These are phyloP conservation scores for Clavispora santaluciae DNA, from an alignment of 805 yeast species.

Conservation along the genomic window DNA sequence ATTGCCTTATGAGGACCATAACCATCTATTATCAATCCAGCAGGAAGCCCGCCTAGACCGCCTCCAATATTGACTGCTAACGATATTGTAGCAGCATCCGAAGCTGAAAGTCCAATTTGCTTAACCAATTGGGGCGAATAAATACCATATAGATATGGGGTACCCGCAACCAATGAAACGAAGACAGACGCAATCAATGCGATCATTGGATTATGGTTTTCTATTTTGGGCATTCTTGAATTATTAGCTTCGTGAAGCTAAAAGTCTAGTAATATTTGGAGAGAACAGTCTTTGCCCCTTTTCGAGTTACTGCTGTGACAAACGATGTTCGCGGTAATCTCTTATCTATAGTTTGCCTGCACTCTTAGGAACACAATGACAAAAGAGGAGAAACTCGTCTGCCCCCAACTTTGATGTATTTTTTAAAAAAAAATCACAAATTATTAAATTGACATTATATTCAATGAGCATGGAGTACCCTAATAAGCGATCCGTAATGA, in stretches of 20 bases:
- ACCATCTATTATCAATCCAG: conserved; percentile 62
- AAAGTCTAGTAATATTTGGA: no score
- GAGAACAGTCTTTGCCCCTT: no score
- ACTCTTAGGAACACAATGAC: conserved; percentile 1
- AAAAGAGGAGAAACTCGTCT: no score
- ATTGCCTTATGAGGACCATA: conserved; percentile 53
- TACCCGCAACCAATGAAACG: conserved; percentile 66
- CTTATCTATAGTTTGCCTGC: neutral
- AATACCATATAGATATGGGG: conserved; percentile 71
- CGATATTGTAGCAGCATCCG: conserved; percentile 61
- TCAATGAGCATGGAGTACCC: no score
- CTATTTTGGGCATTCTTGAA: no score
- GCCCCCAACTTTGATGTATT: no score
- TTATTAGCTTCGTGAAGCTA: no score
- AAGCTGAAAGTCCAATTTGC: conserved; percentile 51
- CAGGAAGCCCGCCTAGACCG: conserved; percentile 65
- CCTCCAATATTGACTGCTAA: conserved; percentile 56
- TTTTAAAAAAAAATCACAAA: no score
- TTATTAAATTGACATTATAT: no score
- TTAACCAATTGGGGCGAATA: conserved; percentile 68
- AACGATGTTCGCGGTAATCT: conserved; percentile 4
- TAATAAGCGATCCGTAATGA: no score
- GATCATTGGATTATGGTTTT: conserved; percentile 17
- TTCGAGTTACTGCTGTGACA: no score
- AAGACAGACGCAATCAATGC: conserved; percentile 33